Evolutionary conservation across 1,284 basidiomycete genomes (phyloP).

Genomic region (Phellopilus nigrolimitatus): DNA sequence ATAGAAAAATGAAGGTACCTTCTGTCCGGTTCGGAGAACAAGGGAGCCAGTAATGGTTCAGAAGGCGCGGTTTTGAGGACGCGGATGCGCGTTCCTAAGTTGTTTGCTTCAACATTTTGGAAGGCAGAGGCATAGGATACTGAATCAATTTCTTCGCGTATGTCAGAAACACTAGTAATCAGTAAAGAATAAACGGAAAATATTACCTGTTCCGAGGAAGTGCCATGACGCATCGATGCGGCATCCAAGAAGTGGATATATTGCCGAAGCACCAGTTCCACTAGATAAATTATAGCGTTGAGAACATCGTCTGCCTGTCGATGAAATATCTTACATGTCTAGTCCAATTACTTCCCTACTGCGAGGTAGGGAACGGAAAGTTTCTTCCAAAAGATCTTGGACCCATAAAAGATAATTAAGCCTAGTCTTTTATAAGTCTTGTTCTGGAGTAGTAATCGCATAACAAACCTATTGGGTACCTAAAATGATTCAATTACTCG

Average conservation of each 20-base stretch:
- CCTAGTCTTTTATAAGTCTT: slow-evolving; percentile 45
- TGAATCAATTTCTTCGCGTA: slow-evolving; percentile 59
- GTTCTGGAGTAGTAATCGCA: no score
- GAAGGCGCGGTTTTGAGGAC: slow-evolving; percentile 38
- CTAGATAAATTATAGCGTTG: slow-evolving; percentile 42
- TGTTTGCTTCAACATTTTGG: slow-evolving; percentile 52
- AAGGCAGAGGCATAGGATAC: slow-evolving; percentile 51
- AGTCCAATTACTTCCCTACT: slow-evolving; percentile 30
- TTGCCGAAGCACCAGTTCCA: slow-evolving; percentile 87
- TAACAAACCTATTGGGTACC: slow-evolving; percentile 46
- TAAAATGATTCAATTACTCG: no score
- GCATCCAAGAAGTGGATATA: slow-evolving; percentile 82
- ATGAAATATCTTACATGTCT: slow-evolving; percentile 41
- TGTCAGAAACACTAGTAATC: slow-evolving; percentile 1
- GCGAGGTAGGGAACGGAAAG: slow-evolving; percentile 8
- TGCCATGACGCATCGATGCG: slow-evolving; percentile 48
- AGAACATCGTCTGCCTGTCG: slow-evolving; percentile 11
- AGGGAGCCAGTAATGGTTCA: slow-evolving; percentile 47
- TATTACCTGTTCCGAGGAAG: slow-evolving; percentile 71
- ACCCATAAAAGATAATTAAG: slow-evolving; percentile 77
- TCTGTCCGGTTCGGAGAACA: slow-evolving; percentile 29
- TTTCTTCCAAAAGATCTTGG: slow-evolving; percentile 48
- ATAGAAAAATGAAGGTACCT: slow-evolving; percentile 21
- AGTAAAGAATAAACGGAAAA: not conserved
- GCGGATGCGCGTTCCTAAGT: slow-evolving; percentile 44